Percentiles rank a stretch among this genome's conserved stretches.
phyloP scores from a whole-genome alignment of 805 yeast genomes.

The Monosporozyma yasuniensis region DNA sequence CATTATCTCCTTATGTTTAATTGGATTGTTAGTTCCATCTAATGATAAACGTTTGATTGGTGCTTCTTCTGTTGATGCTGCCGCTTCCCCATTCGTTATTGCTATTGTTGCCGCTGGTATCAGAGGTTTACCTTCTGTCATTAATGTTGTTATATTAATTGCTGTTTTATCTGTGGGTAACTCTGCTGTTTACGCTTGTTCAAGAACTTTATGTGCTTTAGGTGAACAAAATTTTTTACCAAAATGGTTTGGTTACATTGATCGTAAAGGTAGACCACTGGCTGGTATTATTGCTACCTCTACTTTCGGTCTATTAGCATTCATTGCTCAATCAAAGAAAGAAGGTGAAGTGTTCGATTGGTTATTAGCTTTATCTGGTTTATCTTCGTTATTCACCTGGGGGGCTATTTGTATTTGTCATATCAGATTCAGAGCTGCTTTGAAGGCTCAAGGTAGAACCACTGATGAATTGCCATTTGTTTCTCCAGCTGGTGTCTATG shows the following conservation, averaged over 20 bases:
- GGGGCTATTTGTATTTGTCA: constrained; percentile 50
- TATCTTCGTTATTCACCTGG: constrained; percentile 58
- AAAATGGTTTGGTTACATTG: constrained; percentile 48
- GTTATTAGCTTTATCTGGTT: constrained; percentile 56
- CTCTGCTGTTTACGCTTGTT: constrained; percentile 60
- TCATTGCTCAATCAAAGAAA: constrained; percentile 45
- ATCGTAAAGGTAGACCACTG: constrained; percentile 59
- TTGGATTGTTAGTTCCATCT: constrained; percentile 42
- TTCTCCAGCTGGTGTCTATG: constrained; percentile 59
- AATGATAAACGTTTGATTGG: constrained; percentile 37
- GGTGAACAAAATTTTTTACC: constrained; percentile 61
- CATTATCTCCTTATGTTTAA: constrained; percentile 35
- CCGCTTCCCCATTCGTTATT: constrained; percentile 73
- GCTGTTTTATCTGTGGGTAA: constrained; percentile 67
- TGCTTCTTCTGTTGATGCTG: constrained; percentile 44
- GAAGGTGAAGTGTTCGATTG: constrained; percentile 52
- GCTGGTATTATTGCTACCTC: constrained; percentile 45
- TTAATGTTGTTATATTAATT: constrained; percentile 60
- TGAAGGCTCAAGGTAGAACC: constrained; percentile 55
- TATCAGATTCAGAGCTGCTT: constrained; percentile 55
- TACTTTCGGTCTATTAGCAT: constrained; percentile 48
- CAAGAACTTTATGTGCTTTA: constrained; percentile 56
- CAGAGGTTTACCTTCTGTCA: constrained; percentile 51
- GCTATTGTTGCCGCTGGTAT: constrained; percentile 59
- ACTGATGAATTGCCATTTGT: constrained; percentile 42